phyloP scores from a whole-genome alignment of 345 rosid genomes.

The Eucalyptus regnans region DNA sequence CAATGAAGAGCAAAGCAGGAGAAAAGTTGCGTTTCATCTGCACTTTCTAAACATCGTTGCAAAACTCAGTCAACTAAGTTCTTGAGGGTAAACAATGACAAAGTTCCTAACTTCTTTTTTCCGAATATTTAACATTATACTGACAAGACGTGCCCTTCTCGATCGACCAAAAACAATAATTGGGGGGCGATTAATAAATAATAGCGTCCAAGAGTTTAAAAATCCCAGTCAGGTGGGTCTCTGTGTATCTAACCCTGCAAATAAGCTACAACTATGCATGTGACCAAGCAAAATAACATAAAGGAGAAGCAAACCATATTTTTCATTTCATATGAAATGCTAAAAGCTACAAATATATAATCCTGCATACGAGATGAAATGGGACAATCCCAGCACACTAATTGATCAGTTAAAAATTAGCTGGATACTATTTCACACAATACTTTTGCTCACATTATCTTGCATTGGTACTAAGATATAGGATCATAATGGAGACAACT shows the following conservation, averaged over 20 bases:
- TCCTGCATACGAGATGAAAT: neutral
- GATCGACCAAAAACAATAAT: neutral
- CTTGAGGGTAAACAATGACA: neutral
- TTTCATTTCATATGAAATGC: neutral
- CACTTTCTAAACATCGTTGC: neutral
- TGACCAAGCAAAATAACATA: neutral
- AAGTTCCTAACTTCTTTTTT: neutral
- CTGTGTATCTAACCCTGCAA: neutral
- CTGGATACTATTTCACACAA: neutral
- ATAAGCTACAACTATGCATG: neutral
- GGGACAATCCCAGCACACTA: neutral
- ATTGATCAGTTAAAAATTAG: neutral
- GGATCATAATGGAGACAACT: neutral
- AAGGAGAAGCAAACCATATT: neutral
- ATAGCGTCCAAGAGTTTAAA: neutral
- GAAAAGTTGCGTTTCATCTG: neutral
- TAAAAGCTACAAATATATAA: neutral
- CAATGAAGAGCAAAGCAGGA: neutral
- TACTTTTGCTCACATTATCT: neutral
- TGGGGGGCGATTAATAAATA: neutral
- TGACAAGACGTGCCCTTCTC: neutral
- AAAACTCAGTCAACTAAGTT: neutral
- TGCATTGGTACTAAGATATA: neutral
- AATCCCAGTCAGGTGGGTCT: neutral
- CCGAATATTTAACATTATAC: neutral